Evolutionary conservation across 345 rosid genomes (phyloP).

Genomic region (Melastoma malabathricum): DNA sequence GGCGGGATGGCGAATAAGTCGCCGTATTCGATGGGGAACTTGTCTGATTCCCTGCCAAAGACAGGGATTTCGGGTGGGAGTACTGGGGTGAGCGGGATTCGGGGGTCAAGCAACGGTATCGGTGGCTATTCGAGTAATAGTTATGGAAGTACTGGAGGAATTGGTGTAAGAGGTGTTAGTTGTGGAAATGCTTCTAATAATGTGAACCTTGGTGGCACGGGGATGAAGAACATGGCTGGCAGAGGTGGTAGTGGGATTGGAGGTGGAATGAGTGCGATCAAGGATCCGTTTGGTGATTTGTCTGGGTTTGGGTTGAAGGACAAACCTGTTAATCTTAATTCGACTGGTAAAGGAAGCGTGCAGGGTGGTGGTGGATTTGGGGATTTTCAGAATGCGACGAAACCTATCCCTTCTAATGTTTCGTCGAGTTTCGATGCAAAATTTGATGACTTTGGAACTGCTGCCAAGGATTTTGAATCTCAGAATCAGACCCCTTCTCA

Average conservation of each 20-base stretch:
- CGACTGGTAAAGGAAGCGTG: constrained; percentile 31
- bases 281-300: constrained; percentile 78
- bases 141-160: constrained; percentile 12
- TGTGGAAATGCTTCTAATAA: constrained; percentile 14
- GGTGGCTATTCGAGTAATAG: constrained; percentile 30
- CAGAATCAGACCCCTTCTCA: constrained; percentile 32
- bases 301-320: constrained; percentile 54
- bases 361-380: constrained; percentile 28
- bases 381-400: constrained; percentile 45
- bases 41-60: constrained; percentile 73
- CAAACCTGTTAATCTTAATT: constrained; percentile 36
- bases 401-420: constrained; percentile 25
- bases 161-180: constrained; percentile 15
- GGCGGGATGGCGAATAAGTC: constrained; percentile 22
- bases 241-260: constrained; percentile 15
- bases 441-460: constrained; percentile 42
- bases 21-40: constrained; percentile 65
- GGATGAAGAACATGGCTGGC: constrained; percentile 39
- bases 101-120: constrained; percentile 27
- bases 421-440: constrained; percentile 21
- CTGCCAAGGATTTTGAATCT: constrained; percentile 23
- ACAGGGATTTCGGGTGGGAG: constrained; percentile 21
- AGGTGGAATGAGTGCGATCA: constrained; percentile 30
- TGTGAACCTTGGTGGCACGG: constrained; percentile 53
- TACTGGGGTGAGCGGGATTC: constrained; percentile 18